Base-by-base conservation (phyloP, 2,329 filamentous ascomycete genomes). In the Aquanectria penicillioides region DNA sequence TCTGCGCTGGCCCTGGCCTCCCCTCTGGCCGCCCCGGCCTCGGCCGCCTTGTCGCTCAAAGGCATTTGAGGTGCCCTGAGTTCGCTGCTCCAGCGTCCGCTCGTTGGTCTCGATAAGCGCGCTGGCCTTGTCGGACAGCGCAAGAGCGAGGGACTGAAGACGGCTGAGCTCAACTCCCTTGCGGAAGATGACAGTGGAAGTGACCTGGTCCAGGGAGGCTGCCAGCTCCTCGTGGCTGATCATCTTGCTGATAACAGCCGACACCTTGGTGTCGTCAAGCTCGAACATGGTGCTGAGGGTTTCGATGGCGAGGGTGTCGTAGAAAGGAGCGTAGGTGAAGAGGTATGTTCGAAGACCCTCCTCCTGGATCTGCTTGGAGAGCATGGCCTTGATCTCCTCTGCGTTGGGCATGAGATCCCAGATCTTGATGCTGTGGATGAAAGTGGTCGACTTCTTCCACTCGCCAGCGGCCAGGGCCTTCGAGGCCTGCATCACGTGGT, bases 261-360 rank as follows among this genome's bases (percentile, higher is more conserved):
- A 84, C 48, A 97, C 94, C 86, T 98, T 98, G 80, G 90, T 87
- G 69, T 90, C 83, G 56, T 94, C 86, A 20, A 99, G 89, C 80
- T 99, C 95, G 77, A 99, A 99, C 95, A 99, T 99, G 67, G 82
- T 83, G 63, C 93, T 90, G 61, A 99, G 86, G 20, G 94, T 96
- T 67, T 87, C 84, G 69, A 97, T 85, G 60, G 93, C 90, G 59
- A 99, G 88, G 18, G 95, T 98, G 81, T 99, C 95, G 83, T 99
- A 99, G 86, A 96, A 99, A 51, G 95, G 95, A 31, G 96, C 95
- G 79, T 99, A 99, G 54, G 95, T 99, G 86, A 99, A 99, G 70
- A 99, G 92, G 77, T 98, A 99, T 52, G 95, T 99, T 70, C 95
- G 89, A 51, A 99, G 89, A 70, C 96, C 95, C 82, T 99, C 95